phyloP scores from a whole-genome alignment of 169 alveolate genomes.

The Eimeria praecox region DNA sequence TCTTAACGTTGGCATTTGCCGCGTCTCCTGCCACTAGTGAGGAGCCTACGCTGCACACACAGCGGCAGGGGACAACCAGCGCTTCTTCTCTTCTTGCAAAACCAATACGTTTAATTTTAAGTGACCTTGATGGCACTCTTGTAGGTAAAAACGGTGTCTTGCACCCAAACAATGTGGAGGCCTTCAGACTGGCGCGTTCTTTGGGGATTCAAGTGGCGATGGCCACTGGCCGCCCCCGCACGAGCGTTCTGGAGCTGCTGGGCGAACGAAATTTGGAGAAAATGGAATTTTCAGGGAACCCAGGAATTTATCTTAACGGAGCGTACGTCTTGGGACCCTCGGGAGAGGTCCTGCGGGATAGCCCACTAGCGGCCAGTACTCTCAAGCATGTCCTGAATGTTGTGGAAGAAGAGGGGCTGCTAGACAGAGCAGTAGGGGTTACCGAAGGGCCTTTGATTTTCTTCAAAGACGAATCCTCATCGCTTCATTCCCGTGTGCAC shows the following conservation, averaged over 20 bases:
- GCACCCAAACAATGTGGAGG: background rate
- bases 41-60: background rate
- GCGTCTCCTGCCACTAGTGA: background rate
- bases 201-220: slow-evolving; percentile 13
- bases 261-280: background rate
- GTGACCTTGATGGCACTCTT: slow-evolving; percentile 48
- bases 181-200: background rate
- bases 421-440: background rate
- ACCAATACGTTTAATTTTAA: background rate
- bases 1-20: background rate
- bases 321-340: background rate
- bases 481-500: background rate
- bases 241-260: background rate
- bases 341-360: slow-evolving; percentile 41
- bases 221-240: slow-evolving; percentile 39
- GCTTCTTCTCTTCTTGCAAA: background rate
- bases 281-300: background rate
- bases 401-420: background rate
- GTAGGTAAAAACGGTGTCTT: background rate
- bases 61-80: background rate
- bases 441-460: background rate
- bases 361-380: background rate
- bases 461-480: background rate
- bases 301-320: slow-evolving; percentile 32
- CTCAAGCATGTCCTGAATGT: background rate